These are phyloP conservation scores for Oryza nivara DNA, from an alignment of 176 grass and related monocot species.

Conservation along the genomic window DNA sequence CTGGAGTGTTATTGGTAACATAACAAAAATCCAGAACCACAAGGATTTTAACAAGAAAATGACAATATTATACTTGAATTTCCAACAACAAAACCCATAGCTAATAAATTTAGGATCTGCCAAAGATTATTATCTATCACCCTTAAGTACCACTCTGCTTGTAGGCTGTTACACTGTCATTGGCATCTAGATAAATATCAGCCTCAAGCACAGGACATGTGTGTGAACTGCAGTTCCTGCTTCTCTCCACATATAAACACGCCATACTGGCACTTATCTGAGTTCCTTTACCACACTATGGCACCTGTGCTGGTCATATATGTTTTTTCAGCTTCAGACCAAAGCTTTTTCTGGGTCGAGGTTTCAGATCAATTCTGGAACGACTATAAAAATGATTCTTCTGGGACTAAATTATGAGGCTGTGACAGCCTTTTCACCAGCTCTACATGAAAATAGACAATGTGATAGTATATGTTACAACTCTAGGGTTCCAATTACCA, in stretches of 20 bases:
- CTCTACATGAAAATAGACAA: conserved; percentile 7
- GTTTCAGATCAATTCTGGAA: conserved; percentile 5
- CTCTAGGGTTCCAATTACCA: background rate
- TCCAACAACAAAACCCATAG: background rate
- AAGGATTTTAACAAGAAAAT: background rate
- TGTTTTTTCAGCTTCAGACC: too few relatives aligned
- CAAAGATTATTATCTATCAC: conserved; percentile 23
- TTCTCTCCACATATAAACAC: background rate
- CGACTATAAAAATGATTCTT: conserved; percentile 8
- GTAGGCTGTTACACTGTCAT: background rate
- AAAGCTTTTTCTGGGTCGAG: background rate
- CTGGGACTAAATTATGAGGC: background rate
- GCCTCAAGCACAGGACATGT: conserved; percentile 28
- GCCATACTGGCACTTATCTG: background rate
- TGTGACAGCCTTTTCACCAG: background rate
- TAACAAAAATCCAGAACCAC: background rate
- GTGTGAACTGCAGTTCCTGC: conserved; percentile 5
- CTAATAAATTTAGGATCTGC: conserved; percentile 16
- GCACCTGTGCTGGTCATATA: background rate
- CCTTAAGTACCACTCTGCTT: background rate
- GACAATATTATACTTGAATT: background rate
- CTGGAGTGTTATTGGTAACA: background rate
- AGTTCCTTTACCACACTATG: background rate
- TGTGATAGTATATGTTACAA: background rate
- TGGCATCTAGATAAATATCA: conserved; percentile 18